A percentile compares a stretch with the other conserved stretches of the same genome.
Evolutionary conservation across 371 early-diverging fungal species (phyloP).

Genomic region (Mortierella sp.): DNA sequence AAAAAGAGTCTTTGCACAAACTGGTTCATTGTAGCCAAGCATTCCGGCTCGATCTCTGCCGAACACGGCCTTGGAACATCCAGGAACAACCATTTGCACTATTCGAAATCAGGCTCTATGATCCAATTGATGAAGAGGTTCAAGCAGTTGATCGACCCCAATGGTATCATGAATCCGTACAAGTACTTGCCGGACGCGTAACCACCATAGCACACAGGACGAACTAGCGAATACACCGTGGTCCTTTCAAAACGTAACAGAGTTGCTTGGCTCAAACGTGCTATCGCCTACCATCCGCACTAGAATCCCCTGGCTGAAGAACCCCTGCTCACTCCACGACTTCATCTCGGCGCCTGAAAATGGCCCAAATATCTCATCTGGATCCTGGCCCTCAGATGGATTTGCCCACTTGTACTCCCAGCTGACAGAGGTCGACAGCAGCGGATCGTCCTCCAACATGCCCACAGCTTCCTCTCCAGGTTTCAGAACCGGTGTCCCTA

Average conservation of each 20-base stretch:
- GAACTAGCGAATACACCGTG: background rate
- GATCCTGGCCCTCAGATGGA: slow-evolving; percentile 29
- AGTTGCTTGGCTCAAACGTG: slow-evolving; percentile 36
- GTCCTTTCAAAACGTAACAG: slow-evolving; percentile 22
- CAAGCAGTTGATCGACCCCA: slow-evolving; percentile 82
- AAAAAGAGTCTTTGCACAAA: too few species aligned
- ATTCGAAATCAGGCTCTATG: slow-evolving; percentile 72
- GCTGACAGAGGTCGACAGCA: slow-evolving; percentile 13
- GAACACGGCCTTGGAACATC: slow-evolving; percentile 83
- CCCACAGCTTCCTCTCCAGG: slow-evolving; percentile 24
- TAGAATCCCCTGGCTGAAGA: slow-evolving; percentile 47
- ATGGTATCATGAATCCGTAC: slow-evolving; percentile 89
- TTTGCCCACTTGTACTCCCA: slow-evolving; percentile 54
- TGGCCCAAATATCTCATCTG: slow-evolving; percentile 48
- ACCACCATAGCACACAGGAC: background rate
- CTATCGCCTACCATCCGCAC: slow-evolving; percentile 38
- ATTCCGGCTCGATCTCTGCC: slow-evolving; percentile 54
- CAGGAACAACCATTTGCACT: slow-evolving; percentile 74
- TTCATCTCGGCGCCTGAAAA: slow-evolving; percentile 34
- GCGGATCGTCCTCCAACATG: slow-evolving; percentile 32
- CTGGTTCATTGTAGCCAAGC: slow-evolving; percentile 58
- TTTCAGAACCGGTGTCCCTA: slow-evolving; percentile 54
- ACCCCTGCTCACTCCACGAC: slow-evolving; percentile 44
- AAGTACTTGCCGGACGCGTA: slow-evolving; percentile 57
- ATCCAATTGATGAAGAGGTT: slow-evolving; percentile 76